These are phyloP conservation scores for Tremellales sp. DNA, from an alignment of 1,284 basidiomycete species.

Conservation along the genomic window DNA sequence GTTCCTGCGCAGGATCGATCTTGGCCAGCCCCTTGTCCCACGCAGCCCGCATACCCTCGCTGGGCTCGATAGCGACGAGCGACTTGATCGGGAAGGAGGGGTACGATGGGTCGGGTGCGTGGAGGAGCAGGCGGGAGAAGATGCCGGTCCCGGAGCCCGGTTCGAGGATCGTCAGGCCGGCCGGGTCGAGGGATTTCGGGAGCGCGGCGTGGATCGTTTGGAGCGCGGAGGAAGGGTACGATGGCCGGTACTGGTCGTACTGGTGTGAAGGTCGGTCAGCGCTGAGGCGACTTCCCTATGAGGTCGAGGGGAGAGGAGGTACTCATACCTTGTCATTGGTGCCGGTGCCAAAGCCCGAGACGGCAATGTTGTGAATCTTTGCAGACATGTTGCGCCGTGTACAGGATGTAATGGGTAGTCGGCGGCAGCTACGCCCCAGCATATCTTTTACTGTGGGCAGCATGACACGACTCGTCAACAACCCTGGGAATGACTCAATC, in stretches of 20 bases:
- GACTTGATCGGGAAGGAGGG: slow-evolving; percentile 35
- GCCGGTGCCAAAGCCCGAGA: slow-evolving; percentile 40
- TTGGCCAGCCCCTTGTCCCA: slow-evolving; percentile 30
- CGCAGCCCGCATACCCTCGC: slow-evolving; percentile 47
- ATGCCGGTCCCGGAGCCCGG: slow-evolving; percentile 49
- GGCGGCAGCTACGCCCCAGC: too few relatives aligned
- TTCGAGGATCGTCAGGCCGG: slow-evolving; percentile 37
- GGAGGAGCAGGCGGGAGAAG: slow-evolving; percentile 48
- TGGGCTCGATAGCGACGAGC: slow-evolving; percentile 48
- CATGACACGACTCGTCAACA: too few relatives aligned
- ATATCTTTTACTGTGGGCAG: too few relatives aligned
- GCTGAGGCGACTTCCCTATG: too few relatives aligned
- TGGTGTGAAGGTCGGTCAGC: slow-evolving; percentile 13
- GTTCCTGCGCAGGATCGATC: not conserved
- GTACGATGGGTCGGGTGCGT: slow-evolving; percentile 33
- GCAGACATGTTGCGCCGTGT: not conserved
- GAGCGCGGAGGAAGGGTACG: slow-evolving; percentile 46
- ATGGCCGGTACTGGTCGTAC: slow-evolving; percentile 49
- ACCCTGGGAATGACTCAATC: too few relatives aligned
- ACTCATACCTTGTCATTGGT: slow-evolving; percentile 46
- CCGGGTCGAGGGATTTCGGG: not conserved
- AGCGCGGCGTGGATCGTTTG: slow-evolving; percentile 25
- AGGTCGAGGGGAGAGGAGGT: not conserved
- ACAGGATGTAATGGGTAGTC: not conserved
- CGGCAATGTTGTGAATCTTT: slow-evolving; percentile 37